Evolutionary conservation across 2,329 filamentous ascomycete species (phyloP).

Genomic region (Metarhizium anisopliae): DNA sequence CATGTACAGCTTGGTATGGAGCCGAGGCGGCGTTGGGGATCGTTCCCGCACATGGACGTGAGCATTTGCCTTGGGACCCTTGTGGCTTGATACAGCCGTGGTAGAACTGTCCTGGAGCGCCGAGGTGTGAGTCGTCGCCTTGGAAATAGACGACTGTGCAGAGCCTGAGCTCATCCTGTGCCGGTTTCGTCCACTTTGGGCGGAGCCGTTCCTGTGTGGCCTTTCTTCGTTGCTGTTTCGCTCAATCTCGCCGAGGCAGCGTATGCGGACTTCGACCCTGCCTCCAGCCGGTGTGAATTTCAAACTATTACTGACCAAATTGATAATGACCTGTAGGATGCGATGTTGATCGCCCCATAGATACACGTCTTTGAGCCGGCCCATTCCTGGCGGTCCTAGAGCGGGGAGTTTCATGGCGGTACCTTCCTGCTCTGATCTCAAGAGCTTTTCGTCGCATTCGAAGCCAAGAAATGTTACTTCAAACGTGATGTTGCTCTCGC

Average conservation of each 20-base stretch:
- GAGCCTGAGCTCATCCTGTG: constrained; percentile 40
- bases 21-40: constrained; percentile 51
- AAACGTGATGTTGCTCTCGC: constrained; percentile 68
- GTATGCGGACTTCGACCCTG: constrained; percentile 66
- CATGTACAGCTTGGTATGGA: constrained; percentile 53
- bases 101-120: background rate
- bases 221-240: constrained; percentile 34
- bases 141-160: constrained; percentile 41
- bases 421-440: constrained; percentile 22
- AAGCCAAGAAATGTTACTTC: constrained; percentile 56
- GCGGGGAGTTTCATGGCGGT: constrained; percentile 39
- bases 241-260: constrained; percentile 57
- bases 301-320: constrained; percentile 81
- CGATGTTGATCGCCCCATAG: constrained; percentile 89
- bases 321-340: constrained; percentile 88
- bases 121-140: constrained; percentile 15
- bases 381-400: constrained; percentile 54
- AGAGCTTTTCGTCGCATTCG: constrained; percentile 13
- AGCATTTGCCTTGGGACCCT: constrained; percentile 43
- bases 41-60: constrained; percentile 43
- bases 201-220: constrained; percentile 32
- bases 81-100: constrained; percentile 43
- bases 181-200: constrained; percentile 31
- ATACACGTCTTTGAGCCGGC: constrained; percentile 72
- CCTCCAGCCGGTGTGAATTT: constrained; percentile 81